Base-by-base conservation (phyloP, 1,284 basidiomycete genomes). In the Blastosporella zonata region DNA sequence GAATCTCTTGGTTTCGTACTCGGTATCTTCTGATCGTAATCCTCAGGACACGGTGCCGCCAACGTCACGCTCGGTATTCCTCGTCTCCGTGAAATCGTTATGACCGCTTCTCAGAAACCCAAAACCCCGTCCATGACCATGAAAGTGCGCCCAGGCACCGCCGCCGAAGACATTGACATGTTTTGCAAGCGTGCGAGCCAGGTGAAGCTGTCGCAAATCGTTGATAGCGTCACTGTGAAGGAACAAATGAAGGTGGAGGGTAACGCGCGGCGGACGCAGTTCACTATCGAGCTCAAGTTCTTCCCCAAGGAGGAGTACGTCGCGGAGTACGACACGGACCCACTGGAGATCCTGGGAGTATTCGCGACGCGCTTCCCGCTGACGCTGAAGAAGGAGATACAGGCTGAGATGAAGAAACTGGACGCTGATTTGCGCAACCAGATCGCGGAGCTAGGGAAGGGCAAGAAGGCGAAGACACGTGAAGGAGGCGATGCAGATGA, bases 31-130 rank as follows among this genome's bases (percentile, higher is more conserved):
- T 55, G 22, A 38, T 55, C 22, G 49, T 34, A 44, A 40, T 50
- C 48, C 31, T 49, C 62, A 87, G 93, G 96, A 59, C 97, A 99
- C 68, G 97, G 97, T 71, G 96, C 97, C 50, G 96, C 97, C 31
- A 99, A 99, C 67, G 97, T 99, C 55, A 99, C 97, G 1, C 81
- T 99, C 41, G 97, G 97, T 81, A 99, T 99, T 59, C 97, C 97
- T 40, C 95, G 97, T 69, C 76, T 99, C 20, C 87, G 96, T 68
- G 97, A 99, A 72, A 98, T 99, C 61, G 93, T 99, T 63, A 98
- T 99, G 95, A 98, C 97, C 0, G 97, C 97, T 5, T 96, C 97
- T 4, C 84, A 86, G 59, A 91, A 95, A 61, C 97, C 96, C 50
- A 95, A 95, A 68, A 99, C 96, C 2, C 97, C 97, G 10, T 98